Conservation (phyloP, 208 protist genomes). For the Trypanosoma mega region DNA sequence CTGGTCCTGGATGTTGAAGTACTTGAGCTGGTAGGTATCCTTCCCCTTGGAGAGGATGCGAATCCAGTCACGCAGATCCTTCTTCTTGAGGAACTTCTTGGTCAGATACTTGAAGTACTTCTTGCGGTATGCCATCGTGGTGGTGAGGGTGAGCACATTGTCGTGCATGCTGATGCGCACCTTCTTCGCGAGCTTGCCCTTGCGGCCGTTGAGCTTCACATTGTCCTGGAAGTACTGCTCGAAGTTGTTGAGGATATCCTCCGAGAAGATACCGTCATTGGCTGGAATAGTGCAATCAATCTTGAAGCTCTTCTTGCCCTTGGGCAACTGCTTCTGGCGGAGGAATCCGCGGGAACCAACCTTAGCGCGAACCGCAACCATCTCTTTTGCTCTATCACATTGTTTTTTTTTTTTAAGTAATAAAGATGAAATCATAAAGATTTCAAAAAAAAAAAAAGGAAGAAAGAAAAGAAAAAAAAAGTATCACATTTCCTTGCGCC, state of each 20-base stretch:
- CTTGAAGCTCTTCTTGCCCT: constrained; percentile 91
- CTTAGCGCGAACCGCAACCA: constrained; percentile 92
- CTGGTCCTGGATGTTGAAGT: constrained; percentile 97
- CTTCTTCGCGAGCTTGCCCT: constrained; percentile 95
- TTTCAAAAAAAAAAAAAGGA: constrained; percentile 5
- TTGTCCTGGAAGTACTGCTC: constrained; percentile 97
- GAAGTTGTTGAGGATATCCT: constrained; percentile 85
- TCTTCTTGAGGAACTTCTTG: constrained; percentile 99
- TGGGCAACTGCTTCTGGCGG: constrained; percentile 82
- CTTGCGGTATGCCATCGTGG: constrained; percentile 96
- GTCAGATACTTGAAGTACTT: constrained; percentile 99
- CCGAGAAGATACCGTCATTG: constrained; percentile 67
- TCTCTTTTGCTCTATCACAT: constrained; percentile 23
- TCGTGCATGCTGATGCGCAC: constrained; percentile 88
- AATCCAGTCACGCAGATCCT: constrained; percentile 97
- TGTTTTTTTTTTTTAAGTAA: neutral
- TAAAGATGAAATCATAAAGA: neutral
- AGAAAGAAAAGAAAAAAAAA: constrained; percentile 22
- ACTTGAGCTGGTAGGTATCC: constrained; percentile 96
- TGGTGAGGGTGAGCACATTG: constrained; percentile 90
- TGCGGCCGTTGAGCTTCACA: constrained; percentile 98
- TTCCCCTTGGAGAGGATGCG: constrained; percentile 95
- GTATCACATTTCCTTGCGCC: too few relatives aligned
- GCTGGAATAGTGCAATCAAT: constrained; percentile 58
- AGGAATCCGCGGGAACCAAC: constrained; percentile 82